Base-by-base conservation (phyloP, 768 basidiomycete genomes). In the Boletus sp. region DNA sequence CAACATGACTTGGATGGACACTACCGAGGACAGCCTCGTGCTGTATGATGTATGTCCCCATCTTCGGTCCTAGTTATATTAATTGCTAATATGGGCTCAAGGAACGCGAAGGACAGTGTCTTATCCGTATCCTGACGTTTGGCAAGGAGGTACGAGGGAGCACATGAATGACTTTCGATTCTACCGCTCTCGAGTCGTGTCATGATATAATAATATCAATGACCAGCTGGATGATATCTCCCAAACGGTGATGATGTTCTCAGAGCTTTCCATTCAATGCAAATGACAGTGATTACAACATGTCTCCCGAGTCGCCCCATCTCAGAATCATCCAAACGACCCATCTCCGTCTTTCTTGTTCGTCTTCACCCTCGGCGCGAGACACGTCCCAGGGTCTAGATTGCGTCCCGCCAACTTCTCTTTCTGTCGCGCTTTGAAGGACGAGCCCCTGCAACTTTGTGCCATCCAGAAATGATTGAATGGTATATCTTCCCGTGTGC, bases 401-500 rank as follows among this genome's bases (percentile, higher is more conserved):
- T 15, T 50, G 60, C 0, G 55, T 54, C 8, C 79, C 79, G 7
- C 56, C 63, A 17, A 79, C 74, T 49, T 81, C 76, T 56, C 73
- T 77, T 63, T 89, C 88, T 17, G 61, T 46, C 7, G 75, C 70
- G 33, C 66, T 73, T 27, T 79, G 77, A 8, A 83, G 55, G 7
- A 70, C 69, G 38, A 90, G 75, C 5, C 78, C 83, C 49, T 63
- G 70, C 8, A 55, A 57, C 5, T 58, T 52, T 11, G 53, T 47
- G 27, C 47, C 19, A 19, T 70, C 62, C 39, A 90, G 61, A 68
- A 89, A 89, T 7, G 82, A 72, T 50, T 83, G 77, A 30, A 91
- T 76, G 2, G 87, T 83, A 62, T 88, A 90, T 46, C 85, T 74
- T 4, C 88, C 90, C 0, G 88, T 90, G 60, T 91, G 89, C 48